A percentile compares a stretch with the other conserved stretches of the same genome.
Evolutionary conservation across 139 green algal genomes (phyloP).

Genomic region (Volvox africanus): DNA sequence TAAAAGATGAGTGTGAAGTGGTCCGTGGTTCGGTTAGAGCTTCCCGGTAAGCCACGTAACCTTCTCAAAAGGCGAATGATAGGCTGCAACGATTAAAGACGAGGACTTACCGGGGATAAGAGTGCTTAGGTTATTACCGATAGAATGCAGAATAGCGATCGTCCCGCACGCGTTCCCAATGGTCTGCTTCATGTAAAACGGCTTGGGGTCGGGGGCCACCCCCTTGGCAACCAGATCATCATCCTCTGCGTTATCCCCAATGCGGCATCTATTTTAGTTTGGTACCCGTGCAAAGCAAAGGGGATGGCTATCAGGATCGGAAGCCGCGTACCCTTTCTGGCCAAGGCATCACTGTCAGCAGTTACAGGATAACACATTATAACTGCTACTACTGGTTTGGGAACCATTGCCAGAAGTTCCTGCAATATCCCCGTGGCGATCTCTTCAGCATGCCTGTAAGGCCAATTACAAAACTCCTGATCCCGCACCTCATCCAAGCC

Average conservation of each 20-base stretch:
- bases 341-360: slow-evolving; percentile 68
- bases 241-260: slow-evolving; percentile 40
- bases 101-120: slow-evolving; percentile 34
- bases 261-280: not conserved
- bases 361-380: slow-evolving; percentile 93
- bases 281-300: not conserved
- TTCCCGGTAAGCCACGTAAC: too few relatives aligned
- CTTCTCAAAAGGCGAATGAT: too few relatives aligned
- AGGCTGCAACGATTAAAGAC: too few relatives aligned
- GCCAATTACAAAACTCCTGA: too few relatives aligned
- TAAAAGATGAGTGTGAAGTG: too few relatives aligned
- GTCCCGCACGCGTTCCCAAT: slow-evolving; percentile 93
- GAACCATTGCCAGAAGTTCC: slow-evolving; percentile 93
- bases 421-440: slow-evolving; percentile 43
- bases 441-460: not conserved
- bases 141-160: slow-evolving; percentile 89
- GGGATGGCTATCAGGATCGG: not conserved
- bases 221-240: slow-evolving; percentile 24
- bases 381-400: slow-evolving; percentile 84
- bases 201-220: not conserved
- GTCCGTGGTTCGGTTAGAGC: too few relatives aligned
- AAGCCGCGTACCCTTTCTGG: slow-evolving; percentile 67
- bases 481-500: slow-evolving; percentile 81
- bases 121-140: slow-evolving; percentile 68
- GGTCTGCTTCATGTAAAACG: slow-evolving; percentile 91